Conservation (phyloP, 805 yeast genomes). For the Suhomyces vadensis region DNA sequence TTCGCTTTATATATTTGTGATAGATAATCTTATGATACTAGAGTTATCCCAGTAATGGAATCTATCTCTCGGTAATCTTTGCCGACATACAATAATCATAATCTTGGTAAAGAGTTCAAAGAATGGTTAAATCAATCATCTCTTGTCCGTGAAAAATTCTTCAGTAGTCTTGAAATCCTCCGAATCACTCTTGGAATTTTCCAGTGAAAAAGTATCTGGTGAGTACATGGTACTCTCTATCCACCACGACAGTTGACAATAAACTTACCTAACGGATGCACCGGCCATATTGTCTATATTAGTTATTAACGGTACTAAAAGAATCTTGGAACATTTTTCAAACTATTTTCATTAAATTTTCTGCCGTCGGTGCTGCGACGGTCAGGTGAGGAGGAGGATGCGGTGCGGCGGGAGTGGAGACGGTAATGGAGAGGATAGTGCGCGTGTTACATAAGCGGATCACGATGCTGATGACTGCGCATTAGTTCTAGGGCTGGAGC, state of each 20-base stretch:
- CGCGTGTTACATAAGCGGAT: too few relatives aligned
- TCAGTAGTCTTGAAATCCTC: constrained; percentile 3
- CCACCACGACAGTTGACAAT: constrained; percentile 26
- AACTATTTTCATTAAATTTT: constrained; percentile 1
- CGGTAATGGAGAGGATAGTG: too few relatives aligned
- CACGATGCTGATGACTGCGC: too few relatives aligned
- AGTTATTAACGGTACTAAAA: constrained; percentile 3
- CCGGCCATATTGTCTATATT: constrained; percentile 80
- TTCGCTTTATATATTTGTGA: not conserved
- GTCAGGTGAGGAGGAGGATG: not conserved
- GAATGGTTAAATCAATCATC: not conserved
- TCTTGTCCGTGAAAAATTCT: constrained; percentile 1
- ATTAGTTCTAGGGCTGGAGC: not conserved
- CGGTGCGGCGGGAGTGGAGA: not conserved
- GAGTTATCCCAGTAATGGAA: not conserved
- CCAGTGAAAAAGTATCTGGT: not conserved
- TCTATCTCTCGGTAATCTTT: constrained; percentile 1
- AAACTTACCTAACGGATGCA: constrained; percentile 94
- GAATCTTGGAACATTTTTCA: not conserved
- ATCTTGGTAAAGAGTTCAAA: not conserved
- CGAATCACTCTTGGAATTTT: not conserved
- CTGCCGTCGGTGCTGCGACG: constrained; percentile 2
- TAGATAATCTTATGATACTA: not conserved
- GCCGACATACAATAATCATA: constrained; percentile 1
- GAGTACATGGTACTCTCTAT: constrained; percentile 17